Evolutionary conservation across 768 basidiomycete species (phyloP).

Genomic region (Panaeolus papilionaceus): DNA sequence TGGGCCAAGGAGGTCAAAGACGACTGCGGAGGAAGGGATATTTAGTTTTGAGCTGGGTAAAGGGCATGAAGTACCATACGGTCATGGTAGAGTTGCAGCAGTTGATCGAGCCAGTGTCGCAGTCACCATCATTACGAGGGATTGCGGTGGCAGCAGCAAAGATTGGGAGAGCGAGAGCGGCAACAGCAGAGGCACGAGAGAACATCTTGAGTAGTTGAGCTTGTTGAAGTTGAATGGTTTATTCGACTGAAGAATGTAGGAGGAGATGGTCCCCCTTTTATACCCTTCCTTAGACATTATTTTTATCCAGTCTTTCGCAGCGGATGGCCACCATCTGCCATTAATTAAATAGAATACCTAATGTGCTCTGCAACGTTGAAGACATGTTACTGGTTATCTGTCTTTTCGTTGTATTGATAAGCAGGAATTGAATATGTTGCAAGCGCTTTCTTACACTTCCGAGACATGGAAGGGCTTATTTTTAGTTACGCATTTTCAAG

Average conservation of each 20-base stretch:
- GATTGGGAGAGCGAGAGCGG: slow-evolving; percentile 15
- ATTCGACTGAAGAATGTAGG: slow-evolving; percentile 10
- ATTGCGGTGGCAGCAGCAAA: slow-evolving; percentile 21
- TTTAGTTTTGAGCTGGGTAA: background rate
- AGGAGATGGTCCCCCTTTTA: background rate
- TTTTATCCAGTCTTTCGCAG: background rate
- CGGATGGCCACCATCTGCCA: background rate
- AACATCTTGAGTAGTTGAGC: slow-evolving; percentile 7
- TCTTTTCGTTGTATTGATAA: background rate
- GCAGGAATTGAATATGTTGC: background rate
- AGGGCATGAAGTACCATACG: background rate
- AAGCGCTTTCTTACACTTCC: background rate
- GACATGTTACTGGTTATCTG: background rate
- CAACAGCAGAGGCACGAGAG: slow-evolving; percentile 12
- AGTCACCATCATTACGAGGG: slow-evolving; percentile 15
- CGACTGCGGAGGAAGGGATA: background rate
- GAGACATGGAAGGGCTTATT: background rate
- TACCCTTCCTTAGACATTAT: background rate
- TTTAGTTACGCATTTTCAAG: background rate
- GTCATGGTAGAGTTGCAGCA: slow-evolving; percentile 20
- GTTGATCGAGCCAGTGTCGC: slow-evolving; percentile 18
- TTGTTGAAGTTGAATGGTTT: slow-evolving; percentile 4
- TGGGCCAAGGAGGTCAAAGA: slow-evolving; percentile 15
- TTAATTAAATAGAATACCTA: background rate
- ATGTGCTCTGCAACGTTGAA: background rate